Evolutionary conservation across 805 yeast species (phyloP).

Genomic region (Zygoascus bituminiphila): DNA sequence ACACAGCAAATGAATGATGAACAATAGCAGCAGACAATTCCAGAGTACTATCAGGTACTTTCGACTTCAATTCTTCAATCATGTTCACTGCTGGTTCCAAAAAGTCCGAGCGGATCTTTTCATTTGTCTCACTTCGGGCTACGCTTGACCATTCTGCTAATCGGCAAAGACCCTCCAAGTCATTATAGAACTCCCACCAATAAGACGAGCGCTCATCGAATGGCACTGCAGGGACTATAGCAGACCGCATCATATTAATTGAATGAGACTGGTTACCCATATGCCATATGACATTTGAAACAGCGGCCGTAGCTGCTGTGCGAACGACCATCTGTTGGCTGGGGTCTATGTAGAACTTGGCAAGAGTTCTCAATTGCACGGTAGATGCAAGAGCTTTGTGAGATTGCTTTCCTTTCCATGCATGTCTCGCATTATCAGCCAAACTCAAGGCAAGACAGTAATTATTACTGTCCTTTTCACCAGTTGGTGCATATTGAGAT

Average conservation of each 20-base stretch:
- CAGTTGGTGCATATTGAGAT: not conserved
- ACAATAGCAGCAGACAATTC: conserved; percentile 34
- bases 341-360: not conserved
- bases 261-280: conserved; percentile 51
- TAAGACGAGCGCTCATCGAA: conserved; percentile 3
- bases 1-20: conserved; percentile 56
- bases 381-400: conserved; percentile 21
- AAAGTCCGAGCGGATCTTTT: conserved; percentile 47
- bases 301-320: conserved; percentile 34
- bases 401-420: conserved; percentile 17
- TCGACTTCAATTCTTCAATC: not conserved
- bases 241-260: conserved; percentile 41
- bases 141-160: conserved; percentile 59
- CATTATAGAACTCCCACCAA: conserved; percentile 3
- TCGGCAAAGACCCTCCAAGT: conserved; percentile 11
- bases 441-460: conserved; percentile 4
- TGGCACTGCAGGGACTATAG: conserved; percentile 12
- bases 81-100: conserved; percentile 39
- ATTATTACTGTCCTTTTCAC: not conserved
- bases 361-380: conserved; percentile 16
- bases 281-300: conserved; percentile 60
- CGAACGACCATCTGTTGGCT: not conserved
- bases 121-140: conserved; percentile 61
- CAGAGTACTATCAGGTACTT: not conserved
- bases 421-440: not conserved